Percentiles rank a stretch among this genome's conserved stretches.
phyloP scores from a whole-genome alignment of 2,329 filamentous ascomycete species.

The Claviceps sp. region DNA sequence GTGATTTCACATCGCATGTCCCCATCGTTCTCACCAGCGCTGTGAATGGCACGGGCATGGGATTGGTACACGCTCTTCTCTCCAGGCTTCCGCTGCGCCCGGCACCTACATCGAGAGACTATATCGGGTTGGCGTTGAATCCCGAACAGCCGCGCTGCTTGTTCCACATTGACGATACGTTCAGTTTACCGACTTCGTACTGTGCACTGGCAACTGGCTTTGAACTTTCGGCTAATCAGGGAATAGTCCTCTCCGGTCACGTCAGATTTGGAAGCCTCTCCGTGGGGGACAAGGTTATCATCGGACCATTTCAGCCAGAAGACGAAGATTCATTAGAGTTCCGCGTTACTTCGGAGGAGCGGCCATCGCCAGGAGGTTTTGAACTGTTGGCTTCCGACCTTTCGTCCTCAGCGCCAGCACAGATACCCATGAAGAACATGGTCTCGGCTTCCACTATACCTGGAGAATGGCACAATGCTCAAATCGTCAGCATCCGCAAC shows the following conservation, averaged over 20 bases:
- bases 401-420: conserved; percentile 38
- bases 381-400: conserved; percentile 40
- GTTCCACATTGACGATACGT: conserved; percentile 87
- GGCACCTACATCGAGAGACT: conserved; percentile 37
- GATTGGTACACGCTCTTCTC: conserved; percentile 68
- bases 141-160: conserved; percentile 49
- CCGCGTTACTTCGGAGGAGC: conserved; percentile 27
- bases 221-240: conserved; percentile 25
- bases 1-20: conserved; percentile 39
- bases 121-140: conserved; percentile 39
- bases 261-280: conserved; percentile 66
- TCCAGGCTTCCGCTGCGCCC: conserved; percentile 59
- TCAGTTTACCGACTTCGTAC: conserved; percentile 56
- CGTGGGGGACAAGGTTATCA: conserved; percentile 61
- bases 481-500: conserved; percentile 76
- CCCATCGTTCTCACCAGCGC: conserved; percentile 83
- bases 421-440: conserved; percentile 38
- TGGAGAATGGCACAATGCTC: conserved; percentile 67
- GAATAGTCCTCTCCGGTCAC: conserved; percentile 72
- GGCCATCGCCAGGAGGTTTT: conserved; percentile 32
- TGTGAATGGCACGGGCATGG: conserved; percentile 71
- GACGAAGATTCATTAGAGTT: conserved; percentile 29
- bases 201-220: conserved; percentile 10
- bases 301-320: conserved; percentile 63
- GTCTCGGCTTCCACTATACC: conserved; percentile 37